Percentiles rank a stretch among this genome's conserved stretches.
Evolutionary conservation across 371 early-diverging fungal genomes (phyloP).

Genomic region (Mortierella sp.): DNA sequence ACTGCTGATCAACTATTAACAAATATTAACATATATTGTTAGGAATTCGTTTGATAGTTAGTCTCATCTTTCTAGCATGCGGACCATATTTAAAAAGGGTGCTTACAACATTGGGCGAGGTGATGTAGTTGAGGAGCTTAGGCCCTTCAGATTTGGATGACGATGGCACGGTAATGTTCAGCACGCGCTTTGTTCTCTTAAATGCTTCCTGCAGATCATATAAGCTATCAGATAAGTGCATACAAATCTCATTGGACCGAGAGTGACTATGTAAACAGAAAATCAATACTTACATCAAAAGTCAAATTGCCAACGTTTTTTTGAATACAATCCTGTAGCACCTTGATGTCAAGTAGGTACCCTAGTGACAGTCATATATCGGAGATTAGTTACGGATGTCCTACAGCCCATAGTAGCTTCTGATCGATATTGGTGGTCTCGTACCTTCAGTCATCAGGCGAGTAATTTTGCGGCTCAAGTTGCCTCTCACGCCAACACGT

Average conservation of each 20-base stretch:
- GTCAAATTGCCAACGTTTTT: slow-evolving; percentile 80
- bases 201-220: slow-evolving; percentile 72
- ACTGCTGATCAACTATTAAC: slow-evolving; percentile 72
- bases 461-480: slow-evolving; percentile 68
- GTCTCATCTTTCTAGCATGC: neutral
- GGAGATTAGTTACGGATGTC: neutral
- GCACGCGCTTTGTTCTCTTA: slow-evolving; percentile 69
- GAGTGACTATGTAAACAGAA: neutral
- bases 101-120: slow-evolving; percentile 83
- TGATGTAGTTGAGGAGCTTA: slow-evolving; percentile 77
- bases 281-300: slow-evolving; percentile 64
- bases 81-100: neutral
- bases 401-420: neutral
- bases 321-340: slow-evolving; percentile 75
- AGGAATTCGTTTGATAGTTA: neutral
- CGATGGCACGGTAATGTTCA: slow-evolving; percentile 81
- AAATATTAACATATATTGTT: neutral
- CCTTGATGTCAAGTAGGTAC: slow-evolving; percentile 77
- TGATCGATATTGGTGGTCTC: neutral
- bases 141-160: slow-evolving; percentile 78
- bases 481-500: slow-evolving; percentile 65
- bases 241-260: neutral
- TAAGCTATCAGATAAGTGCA: neutral
- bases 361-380: slow-evolving; percentile 56
- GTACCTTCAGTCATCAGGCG: slow-evolving; percentile 76